Percentiles rank a stretch among this genome's conserved stretches.
Conservation (phyloP, 148 eudicot species). For the Vaccinium darrowii region DNA sequence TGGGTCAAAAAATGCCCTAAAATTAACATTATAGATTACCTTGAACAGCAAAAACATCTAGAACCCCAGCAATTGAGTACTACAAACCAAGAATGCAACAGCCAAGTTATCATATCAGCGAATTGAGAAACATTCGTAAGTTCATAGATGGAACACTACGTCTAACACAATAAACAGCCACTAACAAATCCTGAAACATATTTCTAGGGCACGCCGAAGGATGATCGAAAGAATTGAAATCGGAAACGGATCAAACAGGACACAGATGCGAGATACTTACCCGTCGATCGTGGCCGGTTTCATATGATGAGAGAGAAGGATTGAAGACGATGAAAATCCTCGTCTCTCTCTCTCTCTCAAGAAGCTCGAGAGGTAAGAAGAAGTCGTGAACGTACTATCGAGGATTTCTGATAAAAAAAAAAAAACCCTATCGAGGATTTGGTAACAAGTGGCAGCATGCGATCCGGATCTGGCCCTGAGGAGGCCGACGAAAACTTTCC, state of each 20-base stretch:
- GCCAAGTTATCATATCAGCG: not conserved
- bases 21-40: not conserved
- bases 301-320: not conserved
- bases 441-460: slow-evolving; percentile 3
- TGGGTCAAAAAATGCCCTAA: not conserved
- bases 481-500: not conserved
- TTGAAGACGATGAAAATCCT: not conserved
- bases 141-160: not conserved
- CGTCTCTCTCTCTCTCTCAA: not conserved
- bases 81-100: not conserved
- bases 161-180: not conserved
- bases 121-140: not conserved
- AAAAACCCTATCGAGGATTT: not conserved
- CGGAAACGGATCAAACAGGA: not conserved
- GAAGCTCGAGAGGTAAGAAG: not conserved
- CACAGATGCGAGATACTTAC: slow-evolving; percentile 2
- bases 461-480: not conserved
- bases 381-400: not conserved
- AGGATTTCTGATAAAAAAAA: too few relatives aligned
- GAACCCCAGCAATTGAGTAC: not conserved
- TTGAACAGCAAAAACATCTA: not conserved
- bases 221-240: not conserved
- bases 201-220: not conserved
- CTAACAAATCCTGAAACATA: not conserved
- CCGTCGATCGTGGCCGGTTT: not conserved